Evolutionary conservation across 2,329 filamentous ascomycete genomes (phyloP).

Genomic region (Penicillium sp.): DNA sequence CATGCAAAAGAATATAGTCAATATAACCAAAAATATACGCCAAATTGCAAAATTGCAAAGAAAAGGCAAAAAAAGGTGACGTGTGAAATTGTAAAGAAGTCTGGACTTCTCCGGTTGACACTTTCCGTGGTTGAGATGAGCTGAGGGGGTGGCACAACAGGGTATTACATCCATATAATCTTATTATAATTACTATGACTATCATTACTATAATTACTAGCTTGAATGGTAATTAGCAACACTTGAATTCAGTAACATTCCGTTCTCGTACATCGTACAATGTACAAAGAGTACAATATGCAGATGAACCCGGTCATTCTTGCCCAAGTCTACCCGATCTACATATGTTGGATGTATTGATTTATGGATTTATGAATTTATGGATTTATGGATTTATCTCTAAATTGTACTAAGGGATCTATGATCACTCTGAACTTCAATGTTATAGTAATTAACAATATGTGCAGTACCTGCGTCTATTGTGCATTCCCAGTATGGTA

Average conservation of each 20-base stretch:
- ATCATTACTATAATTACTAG: not conserved
- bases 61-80: conserved; percentile 16
- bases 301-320: not conserved
- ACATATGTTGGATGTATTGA: too few relatives aligned
- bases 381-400: too few relatives aligned
- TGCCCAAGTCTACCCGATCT: not conserved
- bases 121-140: conserved; percentile 11
- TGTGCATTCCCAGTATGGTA: not conserved
- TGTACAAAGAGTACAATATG: not conserved
- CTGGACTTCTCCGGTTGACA: conserved; percentile 5
- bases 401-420: too few relatives aligned
- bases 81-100: conserved; percentile 18
- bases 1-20: not conserved
- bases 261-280: not conserved
- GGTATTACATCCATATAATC: not conserved
- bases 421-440: not conserved
- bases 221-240: not conserved
- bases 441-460: not conserved
- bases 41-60: not conserved
- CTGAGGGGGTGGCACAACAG: conserved; percentile 6
- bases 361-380: not conserved
- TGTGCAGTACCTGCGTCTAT: not conserved
- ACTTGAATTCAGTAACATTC: not conserved
- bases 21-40: not conserved
- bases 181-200: not conserved